Conservation (phyloP, 2,329 filamentous ascomycete species). For the Apiospora marii region DNA sequence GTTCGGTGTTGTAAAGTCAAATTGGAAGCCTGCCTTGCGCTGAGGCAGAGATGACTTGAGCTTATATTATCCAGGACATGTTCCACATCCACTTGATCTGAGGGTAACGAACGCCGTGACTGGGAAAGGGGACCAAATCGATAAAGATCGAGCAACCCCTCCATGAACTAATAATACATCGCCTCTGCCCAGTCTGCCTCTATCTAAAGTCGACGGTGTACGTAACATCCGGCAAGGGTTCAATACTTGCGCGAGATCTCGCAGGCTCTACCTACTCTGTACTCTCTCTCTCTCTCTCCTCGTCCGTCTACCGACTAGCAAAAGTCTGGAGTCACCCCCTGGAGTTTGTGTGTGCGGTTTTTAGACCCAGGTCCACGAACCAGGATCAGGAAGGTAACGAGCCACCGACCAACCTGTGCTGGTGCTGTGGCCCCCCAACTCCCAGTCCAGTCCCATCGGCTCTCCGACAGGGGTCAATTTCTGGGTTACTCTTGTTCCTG, state of each 20-base stretch:
- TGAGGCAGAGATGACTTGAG: constrained; percentile 15
- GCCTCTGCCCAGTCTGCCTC: constrained; percentile 11
- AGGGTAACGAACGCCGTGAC: background rate
- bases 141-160: constrained; percentile 14
- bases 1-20: constrained; percentile 20
- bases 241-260: constrained; percentile 1
- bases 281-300: too few species aligned
- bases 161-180: background rate
- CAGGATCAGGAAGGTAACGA: constrained; percentile 17
- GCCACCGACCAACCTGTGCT: constrained; percentile 14
- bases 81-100: background rate
- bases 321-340: constrained; percentile 4
- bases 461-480: constrained; percentile 21
- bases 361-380: constrained; percentile 19
- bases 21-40: constrained; percentile 6
- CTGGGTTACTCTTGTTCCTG: constrained; percentile 24
- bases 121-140: background rate
- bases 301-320: too few species aligned
- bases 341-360: constrained; percentile 15
- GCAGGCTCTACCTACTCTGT: background rate
- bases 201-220: constrained; percentile 22
- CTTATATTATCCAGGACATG: constrained; percentile 9
- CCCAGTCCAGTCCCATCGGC: constrained; percentile 21
- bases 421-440: constrained; percentile 15
- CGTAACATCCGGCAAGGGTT: constrained; percentile 2